Conservation (phyloP, 2,329 filamentous ascomycete genomes). For the Lachnellula hyalina region DNA sequence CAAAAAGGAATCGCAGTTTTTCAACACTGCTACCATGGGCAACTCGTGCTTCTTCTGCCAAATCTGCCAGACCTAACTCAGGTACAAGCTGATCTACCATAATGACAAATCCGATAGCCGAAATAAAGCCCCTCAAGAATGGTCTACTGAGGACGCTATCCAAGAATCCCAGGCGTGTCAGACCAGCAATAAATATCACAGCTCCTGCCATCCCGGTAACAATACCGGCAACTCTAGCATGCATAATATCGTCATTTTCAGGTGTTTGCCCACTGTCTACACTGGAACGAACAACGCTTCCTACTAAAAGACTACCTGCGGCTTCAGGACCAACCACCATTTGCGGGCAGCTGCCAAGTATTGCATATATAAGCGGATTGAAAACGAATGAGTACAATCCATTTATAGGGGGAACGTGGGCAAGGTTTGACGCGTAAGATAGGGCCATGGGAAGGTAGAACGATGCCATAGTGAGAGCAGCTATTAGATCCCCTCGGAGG, state of each 20-base stretch:
- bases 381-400: slow-evolving; percentile 93
- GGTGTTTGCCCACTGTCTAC: slow-evolving; percentile 62
- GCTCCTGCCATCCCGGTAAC: slow-evolving; percentile 83
- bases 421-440: slow-evolving; percentile 86
- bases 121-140: slow-evolving; percentile 93
- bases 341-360: slow-evolving; percentile 85
- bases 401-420: slow-evolving; percentile 87
- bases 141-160: slow-evolving; percentile 92
- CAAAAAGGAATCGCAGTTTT: slow-evolving; percentile 75
- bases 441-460: slow-evolving; percentile 98
- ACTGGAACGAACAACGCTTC: slow-evolving; percentile 74
- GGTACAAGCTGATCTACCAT: slow-evolving; percentile 91
- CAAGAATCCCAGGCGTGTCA: slow-evolving; percentile 82
- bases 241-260: slow-evolving; percentile 59
- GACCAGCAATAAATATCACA: slow-evolving; percentile 80
- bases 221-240: slow-evolving; percentile 81
- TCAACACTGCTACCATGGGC: slow-evolving; percentile 81
- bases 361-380: slow-evolving; percentile 83
- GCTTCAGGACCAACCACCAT: slow-evolving; percentile 96
- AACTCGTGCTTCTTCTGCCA: slow-evolving; percentile 57
- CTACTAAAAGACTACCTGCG: slow-evolving; percentile 83
- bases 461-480: slow-evolving; percentile 92
- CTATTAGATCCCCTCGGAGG: slow-evolving; percentile 78
- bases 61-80: slow-evolving; percentile 69
- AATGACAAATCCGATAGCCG: slow-evolving; percentile 93